Conservation (phyloP, 129 eudicot genomes). For the Scalesia atractyloides region DNA sequence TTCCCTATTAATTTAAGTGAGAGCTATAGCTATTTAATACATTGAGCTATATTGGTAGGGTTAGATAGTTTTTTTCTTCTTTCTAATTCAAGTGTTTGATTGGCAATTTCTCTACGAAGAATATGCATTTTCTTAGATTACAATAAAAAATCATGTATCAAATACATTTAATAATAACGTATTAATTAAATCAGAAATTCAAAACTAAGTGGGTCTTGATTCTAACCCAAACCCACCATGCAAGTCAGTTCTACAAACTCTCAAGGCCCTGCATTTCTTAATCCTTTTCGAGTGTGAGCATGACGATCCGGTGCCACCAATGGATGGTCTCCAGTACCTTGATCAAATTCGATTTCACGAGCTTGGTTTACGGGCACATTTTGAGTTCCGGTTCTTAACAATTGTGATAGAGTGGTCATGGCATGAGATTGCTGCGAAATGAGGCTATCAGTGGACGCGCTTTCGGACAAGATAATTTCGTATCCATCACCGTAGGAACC, state of each 20-base stretch:
- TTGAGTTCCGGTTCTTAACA: conserved; percentile 14
- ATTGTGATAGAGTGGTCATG: conserved; percentile 42
- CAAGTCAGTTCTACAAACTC: neutral
- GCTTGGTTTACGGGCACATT: conserved; percentile 9
- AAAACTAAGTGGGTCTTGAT: neutral
- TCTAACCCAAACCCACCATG: neutral
- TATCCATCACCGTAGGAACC: conserved; percentile 59
- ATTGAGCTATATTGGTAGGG: too few species aligned
- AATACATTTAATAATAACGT: neutral
- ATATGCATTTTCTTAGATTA: too few species aligned
- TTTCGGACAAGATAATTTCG: conserved; percentile 45
- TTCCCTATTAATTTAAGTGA: too few species aligned
- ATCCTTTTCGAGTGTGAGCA: conserved; percentile 9
- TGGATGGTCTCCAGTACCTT: neutral
- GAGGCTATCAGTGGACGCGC: conserved; percentile 45
- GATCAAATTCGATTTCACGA: conserved; percentile 18
- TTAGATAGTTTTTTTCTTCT: too few species aligned
- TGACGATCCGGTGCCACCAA: neutral
- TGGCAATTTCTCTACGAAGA: too few species aligned
- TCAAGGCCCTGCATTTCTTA: conserved; percentile 16
- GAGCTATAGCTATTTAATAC: too few species aligned
- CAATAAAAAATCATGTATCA: too few species aligned
- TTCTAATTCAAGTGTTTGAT: too few species aligned
- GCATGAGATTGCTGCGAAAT: conserved; percentile 64
- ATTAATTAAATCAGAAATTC: neutral